Conservation (phyloP, 108 stramenopile genomes). For the Nannochloropsis granulata region DNA sequence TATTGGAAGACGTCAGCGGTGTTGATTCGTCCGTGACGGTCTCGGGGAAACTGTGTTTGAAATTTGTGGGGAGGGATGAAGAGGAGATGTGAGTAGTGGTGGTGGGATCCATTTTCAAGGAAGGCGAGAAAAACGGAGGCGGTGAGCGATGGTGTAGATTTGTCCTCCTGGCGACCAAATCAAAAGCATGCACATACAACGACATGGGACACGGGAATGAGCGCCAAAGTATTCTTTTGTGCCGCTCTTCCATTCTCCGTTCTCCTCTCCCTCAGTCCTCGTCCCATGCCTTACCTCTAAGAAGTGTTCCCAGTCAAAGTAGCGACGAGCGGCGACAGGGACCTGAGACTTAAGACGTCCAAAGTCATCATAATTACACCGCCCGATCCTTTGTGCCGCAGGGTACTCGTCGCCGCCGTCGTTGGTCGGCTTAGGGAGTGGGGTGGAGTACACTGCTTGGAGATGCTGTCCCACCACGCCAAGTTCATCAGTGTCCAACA, state of each 20-base stretch:
- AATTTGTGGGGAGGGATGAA: neutral
- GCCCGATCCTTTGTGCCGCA: neutral
- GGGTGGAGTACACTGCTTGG: neutral
- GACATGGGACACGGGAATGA: no score
- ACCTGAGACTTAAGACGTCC: neutral
- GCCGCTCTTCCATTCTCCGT: no score
- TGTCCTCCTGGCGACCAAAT: no score
- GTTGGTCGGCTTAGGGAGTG: neutral
- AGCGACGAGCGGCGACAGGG: neutral
- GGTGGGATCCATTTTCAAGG: no score
- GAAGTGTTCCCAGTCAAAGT: neutral
- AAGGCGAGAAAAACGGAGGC: no score
- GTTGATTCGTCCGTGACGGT: neutral
- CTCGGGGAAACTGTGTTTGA: neutral
- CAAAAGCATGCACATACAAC: no score
- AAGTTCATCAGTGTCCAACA: neutral
- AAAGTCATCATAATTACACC: neutral
- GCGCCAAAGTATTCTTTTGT: no score
- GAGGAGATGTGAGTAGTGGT: neutral
- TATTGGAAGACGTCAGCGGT: neutral
- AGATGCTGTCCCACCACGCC: neutral
- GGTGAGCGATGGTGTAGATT: no score
- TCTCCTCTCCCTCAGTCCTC: neutral
- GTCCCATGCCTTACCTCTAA: neutral
- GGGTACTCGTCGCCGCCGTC: neutral